Evolutionary conservation across 2,329 filamentous ascomycete genomes (phyloP), one percentile per base, ranked within the genome.

Genomic region (Hypoxylon sp.): DNA sequence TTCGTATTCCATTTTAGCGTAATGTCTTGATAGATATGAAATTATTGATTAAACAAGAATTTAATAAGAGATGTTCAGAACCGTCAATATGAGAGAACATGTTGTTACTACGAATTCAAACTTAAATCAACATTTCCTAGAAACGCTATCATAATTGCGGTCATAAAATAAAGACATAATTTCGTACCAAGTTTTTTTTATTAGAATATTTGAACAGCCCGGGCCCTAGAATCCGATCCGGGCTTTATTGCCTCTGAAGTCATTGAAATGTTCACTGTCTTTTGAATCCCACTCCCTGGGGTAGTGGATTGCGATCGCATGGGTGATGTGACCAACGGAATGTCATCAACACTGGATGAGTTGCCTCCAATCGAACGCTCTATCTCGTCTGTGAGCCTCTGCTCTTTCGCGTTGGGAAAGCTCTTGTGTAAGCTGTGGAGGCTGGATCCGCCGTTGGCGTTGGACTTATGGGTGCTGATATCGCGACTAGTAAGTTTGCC

Each of bases 331-430:
- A 68, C 61, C 29, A 72, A 33, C n/a, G 67, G 67, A n/a, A 72
- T 70, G 14, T 63, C 67, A 19, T 72, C 70, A 14, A 59, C 26
- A 51, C 70, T 70, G 6, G 67, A 70, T 11, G 62, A 66, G 26
- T 63, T 67, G 17, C 48, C 63, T 2, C 29, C 19, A 39, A 62
- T 64, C n/a, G 69, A 69, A 19, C 66, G 39, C 39, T 62, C 59
- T 1, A 66, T 51, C 39, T 62, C 60, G 19, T 71, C 55, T 6
- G 61, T 42, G 42, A 58, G 26, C 33, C 60, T 59, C 24, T 61
- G 63, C 9, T 54, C 58, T 26, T 70, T 72, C 6, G 62, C 51
- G 22, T 50, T 14, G 9, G 3, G 35, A 19, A 50, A 70, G 42
- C 63, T 69, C 29, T 63, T 64, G 14, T 64, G 59, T 59, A 69